Evolutionary conservation across 306 rosid species (phyloP), one percentile per base, ranked within the genome.

Genomic region (Astragalus membranaceus): DNA sequence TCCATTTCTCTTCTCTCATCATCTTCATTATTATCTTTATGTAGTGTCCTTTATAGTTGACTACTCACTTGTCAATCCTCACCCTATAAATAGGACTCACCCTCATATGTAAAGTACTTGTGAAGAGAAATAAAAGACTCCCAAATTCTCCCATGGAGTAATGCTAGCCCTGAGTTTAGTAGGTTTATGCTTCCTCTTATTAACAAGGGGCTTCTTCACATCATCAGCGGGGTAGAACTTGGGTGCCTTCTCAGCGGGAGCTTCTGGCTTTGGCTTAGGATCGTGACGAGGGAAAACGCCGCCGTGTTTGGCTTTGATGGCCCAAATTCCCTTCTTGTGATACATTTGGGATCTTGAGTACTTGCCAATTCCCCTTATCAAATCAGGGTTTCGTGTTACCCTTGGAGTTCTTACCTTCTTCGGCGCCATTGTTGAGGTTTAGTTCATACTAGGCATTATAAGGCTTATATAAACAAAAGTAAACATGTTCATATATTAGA

Each of bases 291-390:
- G 91, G 11, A 86, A 83, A 32, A 10, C 73, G 39, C 88, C 91
- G 35, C 88, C 88, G 51, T 83, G 56, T 44, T 86, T 86, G 12
- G 91, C 91, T 79, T 86, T 86, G 74, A 86, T 83, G 3, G 91
- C 91, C 91, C 88, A 86, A 26, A 86, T 78, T 6, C 91, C 91
- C 23, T 83, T 76, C 71, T 86, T 86, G 80, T 86, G 91, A 64
- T 86, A 86, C 91, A 83, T 86, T 81, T 83, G 70, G 0, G 88
- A 86, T 67, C 91, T 76, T 0, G 91, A 81, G 23, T 76, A 83
- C 59, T 81, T 86, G 2, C 88, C 88, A 0, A 86, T 66, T 1
- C 91, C 91, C 32, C 91, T 60, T 10, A 86, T 70, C 17, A 86
- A 61, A 49, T 83, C 91, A 14, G 91, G 88, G 84, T 86, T 86